These are phyloP conservation scores for Tubosaeta sp. DNA, from an alignment of 768 basidiomycete species.

Conservation along the genomic window DNA sequence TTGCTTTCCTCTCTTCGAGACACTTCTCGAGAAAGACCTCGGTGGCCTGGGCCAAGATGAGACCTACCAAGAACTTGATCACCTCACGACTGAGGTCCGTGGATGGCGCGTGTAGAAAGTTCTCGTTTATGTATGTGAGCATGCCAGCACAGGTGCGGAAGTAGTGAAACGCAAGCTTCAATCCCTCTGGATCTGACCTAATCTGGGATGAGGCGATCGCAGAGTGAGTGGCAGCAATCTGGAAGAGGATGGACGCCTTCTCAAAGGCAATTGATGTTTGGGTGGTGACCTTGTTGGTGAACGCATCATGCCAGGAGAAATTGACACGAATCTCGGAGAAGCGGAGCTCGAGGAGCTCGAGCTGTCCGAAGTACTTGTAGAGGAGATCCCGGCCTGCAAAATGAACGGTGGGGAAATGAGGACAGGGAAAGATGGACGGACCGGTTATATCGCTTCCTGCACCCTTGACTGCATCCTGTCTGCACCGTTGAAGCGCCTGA, in stretches of 20 bases:
- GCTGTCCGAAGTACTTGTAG: conserved; percentile 99
- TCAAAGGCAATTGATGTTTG: conserved; percentile 98
- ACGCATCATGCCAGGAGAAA: conserved; percentile 97
- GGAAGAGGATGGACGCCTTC: conserved; percentile 96
- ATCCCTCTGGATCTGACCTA: conserved; percentile 83
- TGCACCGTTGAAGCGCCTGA: conserved; percentile 78
- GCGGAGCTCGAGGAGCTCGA: conserved; percentile 93
- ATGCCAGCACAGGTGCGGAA: conserved; percentile 89
- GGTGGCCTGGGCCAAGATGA: conserved; percentile 90
- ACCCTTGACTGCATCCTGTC: conserved; percentile 94
- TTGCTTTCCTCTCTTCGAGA: conserved; percentile 86
- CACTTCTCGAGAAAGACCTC: conserved; percentile 97
- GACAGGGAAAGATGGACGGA: conserved; percentile 30
- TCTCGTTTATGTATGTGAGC: conserved; percentile 98
- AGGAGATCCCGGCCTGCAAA: conserved; percentile 78
- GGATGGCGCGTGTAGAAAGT: conserved; percentile 96
- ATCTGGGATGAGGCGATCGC: conserved; percentile 84
- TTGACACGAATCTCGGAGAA: conserved; percentile 96
- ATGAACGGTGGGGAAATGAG: background rate
- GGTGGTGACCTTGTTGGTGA: conserved; percentile 88
- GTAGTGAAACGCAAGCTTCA: conserved; percentile 92
- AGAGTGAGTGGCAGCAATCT: conserved; percentile 92
- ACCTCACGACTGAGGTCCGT: conserved; percentile 93
- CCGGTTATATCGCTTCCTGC: conserved; percentile 96
- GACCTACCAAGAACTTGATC: conserved; percentile 83